Evolutionary conservation across 441 rosid species (phyloP).

Genomic region (Jatropha podagrica): DNA sequence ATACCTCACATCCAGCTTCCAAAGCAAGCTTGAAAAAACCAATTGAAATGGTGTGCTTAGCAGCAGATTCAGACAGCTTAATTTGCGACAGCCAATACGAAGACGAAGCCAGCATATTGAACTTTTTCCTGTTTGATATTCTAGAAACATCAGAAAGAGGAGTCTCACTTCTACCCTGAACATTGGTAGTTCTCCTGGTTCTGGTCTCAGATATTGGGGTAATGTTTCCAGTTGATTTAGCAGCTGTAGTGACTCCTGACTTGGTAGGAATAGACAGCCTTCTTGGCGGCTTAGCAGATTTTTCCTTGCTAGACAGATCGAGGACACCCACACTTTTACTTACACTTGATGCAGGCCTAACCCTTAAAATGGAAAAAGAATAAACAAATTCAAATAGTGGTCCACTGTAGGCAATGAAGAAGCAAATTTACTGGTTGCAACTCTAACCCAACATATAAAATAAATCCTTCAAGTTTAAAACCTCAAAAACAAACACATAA

Average conservation of each 20-base stretch:
- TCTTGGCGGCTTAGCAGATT: constrained; percentile 75
- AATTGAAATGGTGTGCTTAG: constrained; percentile 71
- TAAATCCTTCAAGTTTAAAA: too few relatives aligned
- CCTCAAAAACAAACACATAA: not conserved
- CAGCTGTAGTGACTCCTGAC: constrained; percentile 35
- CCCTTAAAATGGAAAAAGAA: constrained; percentile 33
- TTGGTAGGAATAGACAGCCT: constrained; percentile 77
- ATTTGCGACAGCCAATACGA: constrained; percentile 82
- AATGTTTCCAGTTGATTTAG: constrained; percentile 36
- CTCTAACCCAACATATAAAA: too few relatives aligned
- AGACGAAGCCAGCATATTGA: constrained; percentile 48
- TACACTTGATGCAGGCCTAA: constrained; percentile 44
- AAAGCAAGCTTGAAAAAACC: constrained; percentile 89
- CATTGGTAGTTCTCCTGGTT: constrained; percentile 35
- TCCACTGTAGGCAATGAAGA: too few relatives aligned
- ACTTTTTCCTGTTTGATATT: constrained; percentile 52
- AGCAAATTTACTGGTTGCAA: too few relatives aligned
- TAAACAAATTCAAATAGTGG: too few relatives aligned
- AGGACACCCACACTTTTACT: constrained; percentile 78
- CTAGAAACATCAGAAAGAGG: constrained; percentile 54
- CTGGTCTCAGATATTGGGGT: constrained; percentile 64
- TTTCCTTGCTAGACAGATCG: constrained; percentile 64
- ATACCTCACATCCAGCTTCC: constrained; percentile 86
- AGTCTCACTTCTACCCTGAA: constrained; percentile 47
- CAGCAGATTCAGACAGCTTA: constrained; percentile 72